phyloP scores from a whole-genome alignment of 192 early-diverging fungal genomes.

The Coemansia sp. region DNA sequence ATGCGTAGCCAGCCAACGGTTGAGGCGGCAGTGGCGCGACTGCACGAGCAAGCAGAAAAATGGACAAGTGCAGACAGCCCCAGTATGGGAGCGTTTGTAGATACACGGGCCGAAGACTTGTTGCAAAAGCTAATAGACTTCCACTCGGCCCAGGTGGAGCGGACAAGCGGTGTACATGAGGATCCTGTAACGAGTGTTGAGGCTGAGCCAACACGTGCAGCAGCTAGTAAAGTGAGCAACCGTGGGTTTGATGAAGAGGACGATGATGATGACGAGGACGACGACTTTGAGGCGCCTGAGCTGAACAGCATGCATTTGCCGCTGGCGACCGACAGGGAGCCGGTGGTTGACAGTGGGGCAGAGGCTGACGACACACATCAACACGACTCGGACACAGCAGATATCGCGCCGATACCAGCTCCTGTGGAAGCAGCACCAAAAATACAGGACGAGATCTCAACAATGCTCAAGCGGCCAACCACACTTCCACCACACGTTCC shows the following conservation, averaged over 20 bases:
- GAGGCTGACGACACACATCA: background rate
- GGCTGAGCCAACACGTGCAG: too few species aligned
- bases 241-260: slow-evolving; percentile 6
- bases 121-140: slow-evolving; percentile 28
- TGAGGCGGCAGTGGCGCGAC: slow-evolving; percentile 13
- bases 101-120: slow-evolving; percentile 32
- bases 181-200: too few species aligned
- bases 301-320: slow-evolving; percentile 12
- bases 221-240: background rate
- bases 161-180: background rate
- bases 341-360: background rate
- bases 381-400: background rate
- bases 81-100: slow-evolving; percentile 21
- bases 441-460: slow-evolving; percentile 9
- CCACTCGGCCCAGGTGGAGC: slow-evolving; percentile 16
- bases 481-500: slow-evolving; percentile 40
- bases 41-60: slow-evolving; percentile 14
- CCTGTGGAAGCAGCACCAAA: background rate
- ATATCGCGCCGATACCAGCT: background rate
- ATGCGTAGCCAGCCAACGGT: slow-evolving; percentile 12
- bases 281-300: slow-evolving; percentile 48
- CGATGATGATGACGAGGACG: slow-evolving; percentile 42
- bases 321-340: too few species aligned
- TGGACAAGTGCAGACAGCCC: background rate
- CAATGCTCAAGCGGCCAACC: slow-evolving; percentile 22